Evolutionary conservation across 345 rosid genomes (phyloP).

Genomic region (Zanthoxylum bungeanum): DNA sequence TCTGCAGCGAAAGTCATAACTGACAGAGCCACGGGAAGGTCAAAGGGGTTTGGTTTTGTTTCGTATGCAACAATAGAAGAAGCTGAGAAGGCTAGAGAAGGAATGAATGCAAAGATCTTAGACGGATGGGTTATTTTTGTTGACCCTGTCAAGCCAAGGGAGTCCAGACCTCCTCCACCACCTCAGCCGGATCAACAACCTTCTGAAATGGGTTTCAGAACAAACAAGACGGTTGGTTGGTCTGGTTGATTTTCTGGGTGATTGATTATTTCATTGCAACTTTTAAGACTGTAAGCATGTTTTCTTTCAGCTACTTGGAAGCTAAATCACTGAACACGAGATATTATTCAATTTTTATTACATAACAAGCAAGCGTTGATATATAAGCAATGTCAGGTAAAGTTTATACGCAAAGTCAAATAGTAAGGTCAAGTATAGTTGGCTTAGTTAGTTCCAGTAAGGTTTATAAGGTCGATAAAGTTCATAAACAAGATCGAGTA

Average conservation of each 20-base stretch:
- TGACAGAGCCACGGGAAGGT: conserved; percentile 66
- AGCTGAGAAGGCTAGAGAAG: conserved; percentile 85
- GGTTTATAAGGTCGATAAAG: too few species aligned
- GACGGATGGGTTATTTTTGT: conserved; percentile 98
- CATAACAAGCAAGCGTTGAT: too few species aligned
- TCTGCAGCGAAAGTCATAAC: conserved; percentile 59
- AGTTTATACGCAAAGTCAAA: too few species aligned
- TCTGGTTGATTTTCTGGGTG: conserved; percentile 41
- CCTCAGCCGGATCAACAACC: conserved; percentile 24
- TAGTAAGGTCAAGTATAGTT: too few species aligned
- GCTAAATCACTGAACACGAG: neutral
- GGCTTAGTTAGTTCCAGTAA: too few species aligned
- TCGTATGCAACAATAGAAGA: conserved; percentile 67
- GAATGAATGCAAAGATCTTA: conserved; percentile 80
- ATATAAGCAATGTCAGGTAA: too few species aligned
- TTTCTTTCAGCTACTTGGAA: neutral
- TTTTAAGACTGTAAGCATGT: neutral
- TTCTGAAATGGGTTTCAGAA: conserved; percentile 58
- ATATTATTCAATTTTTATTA: too few species aligned
- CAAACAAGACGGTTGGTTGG: conserved; percentile 83
- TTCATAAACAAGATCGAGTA: too few species aligned
- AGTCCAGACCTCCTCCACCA: conserved; percentile 42
- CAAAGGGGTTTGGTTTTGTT: conserved; percentile 84
- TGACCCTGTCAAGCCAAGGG: conserved; percentile 84
- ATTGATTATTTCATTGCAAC: neutral